Evolutionary conservation across 2,329 filamentous ascomycete species (phyloP).

Genomic region (Diaporthe velutina): DNA sequence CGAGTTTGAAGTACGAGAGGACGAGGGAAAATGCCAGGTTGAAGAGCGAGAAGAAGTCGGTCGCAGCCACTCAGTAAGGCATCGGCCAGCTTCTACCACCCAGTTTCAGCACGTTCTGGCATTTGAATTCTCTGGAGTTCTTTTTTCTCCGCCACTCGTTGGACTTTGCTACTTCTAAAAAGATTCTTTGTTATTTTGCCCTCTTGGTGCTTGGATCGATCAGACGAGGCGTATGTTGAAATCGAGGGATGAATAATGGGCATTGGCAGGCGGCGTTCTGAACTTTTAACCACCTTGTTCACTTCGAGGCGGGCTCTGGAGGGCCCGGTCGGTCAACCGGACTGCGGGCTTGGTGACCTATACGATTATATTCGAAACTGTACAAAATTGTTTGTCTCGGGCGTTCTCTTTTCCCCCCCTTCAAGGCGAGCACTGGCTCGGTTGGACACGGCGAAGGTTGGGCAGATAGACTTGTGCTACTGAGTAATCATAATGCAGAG

Average conservation of each 20-base stretch:
- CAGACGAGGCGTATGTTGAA: conserved; percentile 19
- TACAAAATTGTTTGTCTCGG: conserved; percentile 14
- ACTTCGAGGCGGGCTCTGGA: neutral
- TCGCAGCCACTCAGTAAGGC: conserved; percentile 38
- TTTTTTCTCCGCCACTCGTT: neutral
- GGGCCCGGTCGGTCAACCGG: neutral
- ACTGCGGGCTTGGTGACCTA: neutral
- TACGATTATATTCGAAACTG: neutral
- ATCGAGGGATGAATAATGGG: conserved; percentile 18
- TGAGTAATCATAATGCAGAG: conserved; percentile 34
- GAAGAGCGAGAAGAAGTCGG: conserved; percentile 55
- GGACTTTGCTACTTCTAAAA: conserved; percentile 5
- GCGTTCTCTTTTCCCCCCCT: neutral
- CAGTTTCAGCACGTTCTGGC: neutral
- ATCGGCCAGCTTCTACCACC: neutral
- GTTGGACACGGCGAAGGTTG: conserved; percentile 13
- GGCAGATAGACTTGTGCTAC: conserved; percentile 23
- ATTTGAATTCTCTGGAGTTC: neutral
- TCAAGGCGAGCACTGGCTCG: conserved; percentile 3
- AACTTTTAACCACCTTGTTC: neutral
- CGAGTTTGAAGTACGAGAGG: conserved; percentile 56
- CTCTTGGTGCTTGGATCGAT: conserved; percentile 29
- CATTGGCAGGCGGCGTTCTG: conserved; percentile 33
- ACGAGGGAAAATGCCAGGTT: conserved; percentile 50
- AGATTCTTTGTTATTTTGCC: neutral